Percentiles rank a stretch among this genome's conserved stretches.
phyloP scores from a whole-genome alignment of 345 rosid genomes.

The Jatropha curcas region DNA sequence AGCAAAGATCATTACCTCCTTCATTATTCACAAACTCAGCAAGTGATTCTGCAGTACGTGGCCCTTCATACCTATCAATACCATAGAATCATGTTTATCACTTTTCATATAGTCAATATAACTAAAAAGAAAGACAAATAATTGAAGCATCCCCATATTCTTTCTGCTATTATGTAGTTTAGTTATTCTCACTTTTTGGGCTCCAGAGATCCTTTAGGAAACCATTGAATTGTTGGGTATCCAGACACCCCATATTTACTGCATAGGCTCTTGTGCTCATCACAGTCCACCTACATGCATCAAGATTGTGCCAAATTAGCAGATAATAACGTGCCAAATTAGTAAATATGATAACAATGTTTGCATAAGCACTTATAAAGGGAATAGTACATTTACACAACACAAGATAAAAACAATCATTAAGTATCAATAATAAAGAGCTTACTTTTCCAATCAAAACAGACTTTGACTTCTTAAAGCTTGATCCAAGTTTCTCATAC shows the following conservation, averaged over 20 bases:
- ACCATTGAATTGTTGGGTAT: slow-evolving; percentile 96
- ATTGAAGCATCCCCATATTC: background rate
- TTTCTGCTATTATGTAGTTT: background rate
- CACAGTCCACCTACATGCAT: slow-evolving; percentile 86
- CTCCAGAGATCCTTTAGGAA: slow-evolving; percentile 91
- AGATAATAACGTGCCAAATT: background rate
- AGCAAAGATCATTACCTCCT: slow-evolving; percentile 59
- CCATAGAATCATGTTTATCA: background rate
- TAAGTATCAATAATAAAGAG: no score
- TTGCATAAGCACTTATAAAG: background rate
- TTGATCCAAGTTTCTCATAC: slow-evolving; percentile 84
- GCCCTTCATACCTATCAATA: slow-evolving; percentile 75
- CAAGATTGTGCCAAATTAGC: slow-evolving; percentile 12
- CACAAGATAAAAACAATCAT: no score
- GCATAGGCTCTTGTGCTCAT: slow-evolving; percentile 87
- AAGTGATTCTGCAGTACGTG: slow-evolving; percentile 82
- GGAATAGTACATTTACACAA: background rate
- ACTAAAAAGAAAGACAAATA: background rate
- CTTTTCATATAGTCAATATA: slow-evolving; percentile 4
- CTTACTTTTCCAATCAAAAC: slow-evolving; percentile 84
- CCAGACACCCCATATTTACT: slow-evolving; percentile 91
- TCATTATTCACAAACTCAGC: slow-evolving; percentile 84
- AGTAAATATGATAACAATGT: background rate
- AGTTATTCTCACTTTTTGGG: slow-evolving; percentile 75
- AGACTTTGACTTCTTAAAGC: slow-evolving; percentile 87